These are phyloP conservation scores for Trichomonascaceae sp. DNA, from an alignment of 1,139 yeast species.

Conservation along the genomic window DNA sequence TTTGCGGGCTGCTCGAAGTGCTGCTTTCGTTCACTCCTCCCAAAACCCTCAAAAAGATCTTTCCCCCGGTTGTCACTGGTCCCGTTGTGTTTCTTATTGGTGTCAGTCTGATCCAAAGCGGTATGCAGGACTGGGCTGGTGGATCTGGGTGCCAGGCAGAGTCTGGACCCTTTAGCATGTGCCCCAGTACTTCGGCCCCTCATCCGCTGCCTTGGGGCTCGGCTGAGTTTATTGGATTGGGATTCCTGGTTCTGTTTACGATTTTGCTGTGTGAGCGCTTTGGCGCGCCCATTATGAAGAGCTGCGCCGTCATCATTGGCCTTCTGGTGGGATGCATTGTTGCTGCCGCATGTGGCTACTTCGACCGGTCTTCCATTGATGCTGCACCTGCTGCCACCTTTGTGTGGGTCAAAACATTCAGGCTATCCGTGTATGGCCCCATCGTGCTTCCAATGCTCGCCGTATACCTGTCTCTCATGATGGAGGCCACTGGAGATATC, in stretches of 20 bases:
- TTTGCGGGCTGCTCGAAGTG: slow-evolving; percentile 65
- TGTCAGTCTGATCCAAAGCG: slow-evolving; percentile 48
- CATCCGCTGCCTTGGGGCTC: slow-evolving; percentile 64
- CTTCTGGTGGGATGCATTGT: slow-evolving; percentile 79
- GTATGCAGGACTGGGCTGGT: slow-evolving; percentile 78
- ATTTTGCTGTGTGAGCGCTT: slow-evolving; percentile 68
- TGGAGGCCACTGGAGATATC: slow-evolving; percentile 89
- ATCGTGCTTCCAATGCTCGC: slow-evolving; percentile 73
- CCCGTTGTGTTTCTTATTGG: slow-evolving; percentile 84
- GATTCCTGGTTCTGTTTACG: slow-evolving; percentile 64
- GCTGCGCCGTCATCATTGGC: slow-evolving; percentile 82
- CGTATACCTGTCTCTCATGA: slow-evolving; percentile 63
- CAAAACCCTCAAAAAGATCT: slow-evolving; percentile 48
- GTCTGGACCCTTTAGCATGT: slow-evolving; percentile 30
- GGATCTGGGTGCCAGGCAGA: slow-evolving; percentile 46
- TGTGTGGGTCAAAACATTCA: slow-evolving; percentile 78
- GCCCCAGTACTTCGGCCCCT: slow-evolving; percentile 36
- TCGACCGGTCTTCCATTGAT: slow-evolving; percentile 40
- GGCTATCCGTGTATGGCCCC: slow-evolving; percentile 64
- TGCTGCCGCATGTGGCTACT: slow-evolving; percentile 83
- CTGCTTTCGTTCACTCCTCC: slow-evolving; percentile 66
- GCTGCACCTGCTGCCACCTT: slow-evolving; percentile 76
- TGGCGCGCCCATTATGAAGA: slow-evolving; percentile 92
- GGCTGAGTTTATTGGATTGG: slow-evolving; percentile 74
- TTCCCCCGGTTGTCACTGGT: slow-evolving; percentile 87